phyloP scores from a whole-genome alignment of 441 rosid species.

The Gossypium armourianum region DNA sequence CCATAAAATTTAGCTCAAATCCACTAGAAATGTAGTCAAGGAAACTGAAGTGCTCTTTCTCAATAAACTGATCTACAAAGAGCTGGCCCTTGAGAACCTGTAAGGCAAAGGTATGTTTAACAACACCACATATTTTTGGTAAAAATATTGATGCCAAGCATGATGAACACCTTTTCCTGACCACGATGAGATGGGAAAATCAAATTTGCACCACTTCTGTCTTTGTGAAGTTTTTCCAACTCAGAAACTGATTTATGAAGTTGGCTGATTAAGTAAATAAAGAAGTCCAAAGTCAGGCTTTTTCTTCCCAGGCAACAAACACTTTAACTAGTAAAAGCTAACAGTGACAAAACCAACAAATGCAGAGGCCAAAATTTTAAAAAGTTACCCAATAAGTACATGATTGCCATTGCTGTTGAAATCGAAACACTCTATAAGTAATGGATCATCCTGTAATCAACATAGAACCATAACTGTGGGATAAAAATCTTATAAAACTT shows the following conservation, averaged over 20 bases:
- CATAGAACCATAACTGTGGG: background rate
- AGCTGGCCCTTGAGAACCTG: constrained; percentile 62
- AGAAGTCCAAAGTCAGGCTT: constrained; percentile 6
- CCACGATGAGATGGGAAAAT: constrained; percentile 28
- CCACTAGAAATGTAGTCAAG: constrained; percentile 79
- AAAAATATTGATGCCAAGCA: background rate
- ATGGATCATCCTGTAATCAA: constrained; percentile 50
- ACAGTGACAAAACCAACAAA: background rate
- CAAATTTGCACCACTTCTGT: constrained; percentile 38
- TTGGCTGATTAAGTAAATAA: constrained; percentile 31
- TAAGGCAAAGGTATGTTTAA: constrained; percentile 16
- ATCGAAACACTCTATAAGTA: constrained; percentile 69
- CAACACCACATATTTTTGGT: background rate
- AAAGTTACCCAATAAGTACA: constrained; percentile 46
- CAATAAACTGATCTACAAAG: constrained; percentile 52
- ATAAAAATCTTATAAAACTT: constrained; percentile 1
- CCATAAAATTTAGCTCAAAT: constrained; percentile 75
- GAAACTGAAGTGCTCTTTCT: constrained; percentile 55
- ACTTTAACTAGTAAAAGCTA: background rate
- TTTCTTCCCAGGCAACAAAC: background rate
- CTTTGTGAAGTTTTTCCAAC: constrained; percentile 44
- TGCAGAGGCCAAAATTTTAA: background rate
- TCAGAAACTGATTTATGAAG: constrained; percentile 59
- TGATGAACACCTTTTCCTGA: constrained; percentile 44
- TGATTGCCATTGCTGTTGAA: constrained; percentile 63